phyloP scores from a whole-genome alignment of 352 stramenopile genomes.

The Pythium pyrilobum region DNA sequence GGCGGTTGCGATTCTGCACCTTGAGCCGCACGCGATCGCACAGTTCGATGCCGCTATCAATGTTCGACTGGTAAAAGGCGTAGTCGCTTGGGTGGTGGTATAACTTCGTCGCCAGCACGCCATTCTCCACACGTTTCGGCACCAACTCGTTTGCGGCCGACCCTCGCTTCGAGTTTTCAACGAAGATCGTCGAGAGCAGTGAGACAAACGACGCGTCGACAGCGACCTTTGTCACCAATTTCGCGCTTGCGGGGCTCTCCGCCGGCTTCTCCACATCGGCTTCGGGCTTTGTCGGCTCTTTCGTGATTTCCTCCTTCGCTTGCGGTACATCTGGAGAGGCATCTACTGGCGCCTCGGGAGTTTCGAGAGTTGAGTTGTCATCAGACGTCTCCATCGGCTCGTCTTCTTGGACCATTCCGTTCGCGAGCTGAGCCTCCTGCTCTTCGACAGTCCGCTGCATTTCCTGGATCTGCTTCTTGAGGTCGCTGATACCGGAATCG shows the following conservation, averaged over 20 bases:
- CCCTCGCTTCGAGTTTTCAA: slow-evolving; percentile 54
- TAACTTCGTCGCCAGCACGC: slow-evolving; percentile 43
- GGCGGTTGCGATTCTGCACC: slow-evolving; percentile 56
- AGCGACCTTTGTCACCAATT: slow-evolving; percentile 31
- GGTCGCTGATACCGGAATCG: slow-evolving; percentile 56
- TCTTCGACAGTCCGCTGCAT: slow-evolving; percentile 41
- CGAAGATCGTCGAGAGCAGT: slow-evolving; percentile 55
- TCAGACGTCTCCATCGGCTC: background rate
- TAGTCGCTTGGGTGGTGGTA: slow-evolving; percentile 75
- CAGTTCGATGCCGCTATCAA: slow-evolving; percentile 40
- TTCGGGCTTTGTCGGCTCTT: no score
- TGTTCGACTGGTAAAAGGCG: slow-evolving; percentile 68
- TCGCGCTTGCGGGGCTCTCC: background rate
- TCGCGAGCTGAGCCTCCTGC: slow-evolving; percentile 21
- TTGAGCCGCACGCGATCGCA: slow-evolving; percentile 54
- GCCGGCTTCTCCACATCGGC: background rate
- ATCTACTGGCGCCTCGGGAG: no score
- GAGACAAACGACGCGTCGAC: slow-evolving; percentile 65
- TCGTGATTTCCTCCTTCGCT: no score
- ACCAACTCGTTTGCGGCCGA: slow-evolving; percentile 45
- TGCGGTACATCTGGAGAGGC: background rate
- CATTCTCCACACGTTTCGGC: slow-evolving; percentile 46
- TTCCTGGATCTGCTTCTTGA: slow-evolving; percentile 69
- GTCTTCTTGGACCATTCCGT: background rate
- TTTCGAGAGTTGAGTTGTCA: no score